Evolutionary conservation across 2,329 filamentous ascomycete species (phyloP).

Genomic region (Cladosporium cucumerinum): DNA sequence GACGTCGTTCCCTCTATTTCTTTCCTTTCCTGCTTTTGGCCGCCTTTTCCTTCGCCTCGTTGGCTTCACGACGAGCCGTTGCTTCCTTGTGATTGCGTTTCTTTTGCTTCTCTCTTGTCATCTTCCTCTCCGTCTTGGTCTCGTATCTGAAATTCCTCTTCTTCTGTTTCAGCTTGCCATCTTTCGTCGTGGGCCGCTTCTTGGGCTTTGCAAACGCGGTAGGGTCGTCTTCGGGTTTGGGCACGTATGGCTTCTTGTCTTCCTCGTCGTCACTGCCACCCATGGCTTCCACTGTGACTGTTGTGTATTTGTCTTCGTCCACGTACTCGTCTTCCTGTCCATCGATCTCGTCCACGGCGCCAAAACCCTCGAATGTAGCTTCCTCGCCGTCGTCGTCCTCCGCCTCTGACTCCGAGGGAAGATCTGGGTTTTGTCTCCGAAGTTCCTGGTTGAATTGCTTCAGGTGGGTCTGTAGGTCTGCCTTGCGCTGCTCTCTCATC

Average conservation of each 20-base stretch:
- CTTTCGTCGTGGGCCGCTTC: slow-evolving; percentile 51
- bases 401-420: slow-evolving; percentile 32
- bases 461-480: slow-evolving; percentile 79
- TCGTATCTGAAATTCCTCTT: slow-evolving; percentile 95
- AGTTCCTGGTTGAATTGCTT: slow-evolving; percentile 70
- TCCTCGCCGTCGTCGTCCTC: slow-evolving; percentile 22
- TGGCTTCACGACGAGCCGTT: slow-evolving; percentile 43
- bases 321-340: slow-evolving; percentile 87
- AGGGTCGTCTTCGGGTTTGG: slow-evolving; percentile 21
- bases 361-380: slow-evolving; percentile 18
- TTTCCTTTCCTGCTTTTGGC: slow-evolving; percentile 15
- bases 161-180: slow-evolving; percentile 55
- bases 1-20: background rate
- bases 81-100: slow-evolving; percentile 69
- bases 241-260: slow-evolving; percentile 32
- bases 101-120: slow-evolving; percentile 59
- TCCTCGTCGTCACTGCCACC: slow-evolving; percentile 66
- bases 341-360: slow-evolving; percentile 21
- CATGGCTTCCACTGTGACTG: slow-evolving; percentile 88
- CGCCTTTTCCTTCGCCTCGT: slow-evolving; percentile 15
- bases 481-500: slow-evolving; percentile 78
- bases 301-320: slow-evolving; percentile 93
- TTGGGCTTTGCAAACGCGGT: slow-evolving; percentile 29
- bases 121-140: slow-evolving; percentile 74
- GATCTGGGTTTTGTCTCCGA: slow-evolving; percentile 52